Base-by-base conservation (phyloP, 106 monocot genomes). In the Dendrobium officinale region DNA sequence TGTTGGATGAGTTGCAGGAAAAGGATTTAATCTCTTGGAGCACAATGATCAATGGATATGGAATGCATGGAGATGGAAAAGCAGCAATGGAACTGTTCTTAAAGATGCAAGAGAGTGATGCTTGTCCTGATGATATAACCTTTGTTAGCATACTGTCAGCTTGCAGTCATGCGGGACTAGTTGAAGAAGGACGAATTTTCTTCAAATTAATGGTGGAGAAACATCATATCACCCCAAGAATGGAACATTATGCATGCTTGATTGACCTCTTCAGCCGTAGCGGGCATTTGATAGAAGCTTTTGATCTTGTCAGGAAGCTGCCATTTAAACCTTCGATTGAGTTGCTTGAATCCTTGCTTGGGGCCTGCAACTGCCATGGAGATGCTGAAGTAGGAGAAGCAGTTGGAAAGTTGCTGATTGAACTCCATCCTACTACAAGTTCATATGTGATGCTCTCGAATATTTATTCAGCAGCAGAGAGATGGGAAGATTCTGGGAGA, bases 21-120 rank as follows among this genome's bases (percentile, higher is more conserved):
- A 93, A 84, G 78, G 93, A 94, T 80, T 78, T 87, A 1, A 54
- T 89, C 72, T 80, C 88, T 77, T 94, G 91, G 94, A 88, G 88
- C n/a, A 43, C 70, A 19, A 94, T 94, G 85, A 94, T 94, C 0
- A 89, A 89, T 84, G 91, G 78, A 41, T 89, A 81, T 54, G 89
- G 88, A 29, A 82, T 94, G 61, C 89, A 94, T 80, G 91, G 91
- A 2, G 72, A 88, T 67, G 91, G 88, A 33, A 54, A 77, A 79
- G 77, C 81, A 29, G 91, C 94, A 2, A 33, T 94, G 29, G 13
- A 45, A 22, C 77, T 89, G 9, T 92, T 90, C 47, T 43, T 54
- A 4, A 27, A 51, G 79, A 95, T 95, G 95, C 59, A 83, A 73
- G 78, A 81, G 66, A 22, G 61, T n/a, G 88, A 83, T 4, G 10